phyloP scores from a whole-genome alignment of 352 stramenopile species.

The Phytophthora boehmeriae region DNA sequence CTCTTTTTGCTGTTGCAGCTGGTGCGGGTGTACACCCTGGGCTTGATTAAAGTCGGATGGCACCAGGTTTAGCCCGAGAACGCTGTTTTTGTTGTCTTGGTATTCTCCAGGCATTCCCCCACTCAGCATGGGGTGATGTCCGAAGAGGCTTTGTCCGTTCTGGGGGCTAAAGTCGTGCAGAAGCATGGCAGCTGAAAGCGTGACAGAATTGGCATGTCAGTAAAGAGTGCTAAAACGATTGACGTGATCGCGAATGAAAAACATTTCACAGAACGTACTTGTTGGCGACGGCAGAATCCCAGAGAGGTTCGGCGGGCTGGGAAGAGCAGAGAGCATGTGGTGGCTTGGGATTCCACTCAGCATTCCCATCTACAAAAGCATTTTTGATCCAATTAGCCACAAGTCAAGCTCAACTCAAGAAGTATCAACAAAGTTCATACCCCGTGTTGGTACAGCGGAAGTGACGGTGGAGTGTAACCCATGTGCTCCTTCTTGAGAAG shows the following conservation, averaged over 20 bases:
- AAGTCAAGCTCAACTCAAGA: neutral
- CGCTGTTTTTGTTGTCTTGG: conserved; percentile 60
- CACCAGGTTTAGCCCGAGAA: conserved; percentile 65
- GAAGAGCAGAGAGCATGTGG: conserved; percentile 66
- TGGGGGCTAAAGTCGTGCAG: conserved; percentile 81
- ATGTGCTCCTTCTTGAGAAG: conserved; percentile 80
- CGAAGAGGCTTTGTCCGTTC: conserved; percentile 50
- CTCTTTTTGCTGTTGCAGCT: conserved; percentile 45
- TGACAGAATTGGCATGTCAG: conserved; percentile 16
- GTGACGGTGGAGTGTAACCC: conserved; percentile 63
- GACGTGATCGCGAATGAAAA: too few relatives aligned
- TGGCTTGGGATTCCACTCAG: conserved; percentile 57
- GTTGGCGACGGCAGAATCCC: conserved; percentile 80
- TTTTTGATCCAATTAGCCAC: neutral
- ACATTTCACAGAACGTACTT: conserved; percentile 54
- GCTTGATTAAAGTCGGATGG: conserved; percentile 63
- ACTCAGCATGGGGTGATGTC: conserved; percentile 48
- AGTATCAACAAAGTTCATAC: conserved; percentile 33
- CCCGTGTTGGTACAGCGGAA: conserved; percentile 72
- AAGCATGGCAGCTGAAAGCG: conserved; percentile 64
- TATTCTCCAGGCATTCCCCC: conserved; percentile 33
- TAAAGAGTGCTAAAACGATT: conserved; percentile 1
- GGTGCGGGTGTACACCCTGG: conserved; percentile 33
- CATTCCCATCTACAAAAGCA: conserved; percentile 63
- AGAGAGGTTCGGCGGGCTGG: conserved; percentile 74